Evolutionary conservation across 208 protist species (phyloP).

Genomic region (Acanthamoeba lenticulata): DNA sequence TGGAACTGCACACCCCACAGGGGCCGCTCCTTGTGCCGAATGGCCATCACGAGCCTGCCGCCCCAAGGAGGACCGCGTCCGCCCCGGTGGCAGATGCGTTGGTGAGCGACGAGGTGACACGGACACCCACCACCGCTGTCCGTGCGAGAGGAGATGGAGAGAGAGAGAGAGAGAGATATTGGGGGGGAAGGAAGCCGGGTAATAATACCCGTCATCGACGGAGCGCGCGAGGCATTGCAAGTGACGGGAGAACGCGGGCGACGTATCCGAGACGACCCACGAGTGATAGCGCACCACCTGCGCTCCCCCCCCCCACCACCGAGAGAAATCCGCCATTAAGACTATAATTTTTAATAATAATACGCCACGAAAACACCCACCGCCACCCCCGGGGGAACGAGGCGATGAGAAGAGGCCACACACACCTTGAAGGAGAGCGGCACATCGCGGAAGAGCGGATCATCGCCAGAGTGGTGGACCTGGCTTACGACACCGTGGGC

Average conservation of each 20-base stretch:
- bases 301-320: not conserved
- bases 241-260: not conserved
- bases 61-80: slow-evolving; percentile 29
- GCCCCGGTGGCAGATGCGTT: not conserved
- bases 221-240: slow-evolving; percentile 23
- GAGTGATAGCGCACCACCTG: slow-evolving; percentile 70
- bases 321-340: not conserved
- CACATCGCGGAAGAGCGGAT: slow-evolving; percentile 76
- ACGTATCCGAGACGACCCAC: slow-evolving; percentile 43
- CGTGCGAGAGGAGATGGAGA: not conserved
- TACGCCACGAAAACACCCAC: no score
- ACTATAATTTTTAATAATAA: no score
- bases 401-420: not conserved
- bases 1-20: slow-evolving; percentile 86
- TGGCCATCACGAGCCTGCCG: slow-evolving; percentile 77
- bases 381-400: not conserved
- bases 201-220: not conserved
- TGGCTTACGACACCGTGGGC: slow-evolving; percentile 69
- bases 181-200: not conserved
- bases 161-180: not conserved
- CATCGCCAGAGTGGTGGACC: slow-evolving; percentile 56
- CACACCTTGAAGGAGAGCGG: slow-evolving; percentile 76
- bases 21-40: slow-evolving; percentile 71
- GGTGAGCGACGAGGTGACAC: not conserved
- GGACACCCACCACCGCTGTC: no score